Conservation (phyloP, 2,329 filamentous ascomycete species). For the Calonectria fujianensis region DNA sequence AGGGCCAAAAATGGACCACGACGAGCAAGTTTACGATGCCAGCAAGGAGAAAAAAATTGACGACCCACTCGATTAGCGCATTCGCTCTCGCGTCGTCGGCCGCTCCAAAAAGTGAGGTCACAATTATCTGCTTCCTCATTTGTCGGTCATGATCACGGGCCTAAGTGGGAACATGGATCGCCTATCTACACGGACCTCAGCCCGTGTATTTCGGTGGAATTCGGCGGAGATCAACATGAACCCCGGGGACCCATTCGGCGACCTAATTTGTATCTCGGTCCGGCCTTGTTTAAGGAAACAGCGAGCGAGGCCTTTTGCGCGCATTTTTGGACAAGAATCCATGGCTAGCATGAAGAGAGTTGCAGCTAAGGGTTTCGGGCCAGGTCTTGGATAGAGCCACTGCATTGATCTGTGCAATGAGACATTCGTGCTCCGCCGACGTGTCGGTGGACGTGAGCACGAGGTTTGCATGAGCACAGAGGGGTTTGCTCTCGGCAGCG, state of each 20-base stretch:
- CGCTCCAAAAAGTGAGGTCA: slow-evolving; percentile 23
- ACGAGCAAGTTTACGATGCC: slow-evolving; percentile 11
- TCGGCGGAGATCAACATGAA: slow-evolving; percentile 5
- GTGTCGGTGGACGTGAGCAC: background rate
- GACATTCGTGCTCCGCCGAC: background rate
- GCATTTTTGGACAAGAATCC: background rate
- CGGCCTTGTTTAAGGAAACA: background rate
- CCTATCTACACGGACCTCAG: slow-evolving; percentile 16
- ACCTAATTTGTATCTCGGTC: background rate
- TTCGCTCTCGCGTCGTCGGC: background rate
- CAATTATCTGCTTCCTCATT: slow-evolving; percentile 7
- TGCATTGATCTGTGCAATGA: background rate
- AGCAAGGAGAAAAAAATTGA: slow-evolving; percentile 9
- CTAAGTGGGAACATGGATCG: slow-evolving; percentile 24
- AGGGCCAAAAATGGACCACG: background rate
- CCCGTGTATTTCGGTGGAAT: slow-evolving; percentile 11
- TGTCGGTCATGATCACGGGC: slow-evolving; percentile 16
- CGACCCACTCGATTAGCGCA: background rate
- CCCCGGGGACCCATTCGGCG: background rate
- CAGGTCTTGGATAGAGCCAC: background rate
- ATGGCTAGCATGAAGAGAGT: background rate
- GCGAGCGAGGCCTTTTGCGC: background rate
- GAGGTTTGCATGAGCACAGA: background rate
- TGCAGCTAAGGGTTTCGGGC: background rate
- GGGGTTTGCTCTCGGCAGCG: background rate